Percentiles rank a stretch among this genome's conserved stretches.
Conservation (phyloP, 306 rosid genomes). For the Cyamopsis tetragonoloba region DNA sequence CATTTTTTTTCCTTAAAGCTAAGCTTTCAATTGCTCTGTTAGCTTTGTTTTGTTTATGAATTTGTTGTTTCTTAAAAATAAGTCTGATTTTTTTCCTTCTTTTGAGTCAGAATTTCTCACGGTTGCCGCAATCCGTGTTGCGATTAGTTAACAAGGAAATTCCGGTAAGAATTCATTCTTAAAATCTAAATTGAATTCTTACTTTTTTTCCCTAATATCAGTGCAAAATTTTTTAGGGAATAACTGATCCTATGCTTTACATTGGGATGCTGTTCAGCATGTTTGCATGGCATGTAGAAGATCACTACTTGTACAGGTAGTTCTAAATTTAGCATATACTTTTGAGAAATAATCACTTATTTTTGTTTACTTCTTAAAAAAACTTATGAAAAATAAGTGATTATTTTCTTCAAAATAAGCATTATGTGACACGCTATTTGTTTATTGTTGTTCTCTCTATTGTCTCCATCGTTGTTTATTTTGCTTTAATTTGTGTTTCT, state of each 20-base stretch:
- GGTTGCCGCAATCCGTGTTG: slow-evolving; percentile 27
- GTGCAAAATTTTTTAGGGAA: slow-evolving; percentile 16
- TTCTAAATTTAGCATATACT: neutral
- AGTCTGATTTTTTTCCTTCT: neutral
- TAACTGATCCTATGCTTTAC: slow-evolving; percentile 46
- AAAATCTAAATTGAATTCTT: neutral
- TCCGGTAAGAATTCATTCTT: slow-evolving; percentile 28
- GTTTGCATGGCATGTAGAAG: slow-evolving; percentile 57
- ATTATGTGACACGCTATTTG: too few species aligned
- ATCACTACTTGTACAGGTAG: slow-evolving; percentile 41
- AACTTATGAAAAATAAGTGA: too few species aligned
- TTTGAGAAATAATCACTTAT: too few species aligned
- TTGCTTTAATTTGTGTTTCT: neutral
- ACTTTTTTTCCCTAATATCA: neutral
- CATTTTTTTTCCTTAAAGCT: too few species aligned
- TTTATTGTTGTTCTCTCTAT: too few species aligned
- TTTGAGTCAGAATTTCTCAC: slow-evolving; percentile 30
- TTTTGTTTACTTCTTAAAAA: too few species aligned
- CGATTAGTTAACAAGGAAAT: slow-evolving; percentile 28
- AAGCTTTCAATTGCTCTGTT: neutral
- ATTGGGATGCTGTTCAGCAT: slow-evolving; percentile 46
- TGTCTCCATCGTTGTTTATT: neutral
- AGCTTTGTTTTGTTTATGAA: neutral
- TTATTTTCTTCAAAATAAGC: too few species aligned
- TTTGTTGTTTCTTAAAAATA: neutral